phyloP scores from a whole-genome alignment of 768 basidiomycete species.

The Tremella yokohamensis region DNA sequence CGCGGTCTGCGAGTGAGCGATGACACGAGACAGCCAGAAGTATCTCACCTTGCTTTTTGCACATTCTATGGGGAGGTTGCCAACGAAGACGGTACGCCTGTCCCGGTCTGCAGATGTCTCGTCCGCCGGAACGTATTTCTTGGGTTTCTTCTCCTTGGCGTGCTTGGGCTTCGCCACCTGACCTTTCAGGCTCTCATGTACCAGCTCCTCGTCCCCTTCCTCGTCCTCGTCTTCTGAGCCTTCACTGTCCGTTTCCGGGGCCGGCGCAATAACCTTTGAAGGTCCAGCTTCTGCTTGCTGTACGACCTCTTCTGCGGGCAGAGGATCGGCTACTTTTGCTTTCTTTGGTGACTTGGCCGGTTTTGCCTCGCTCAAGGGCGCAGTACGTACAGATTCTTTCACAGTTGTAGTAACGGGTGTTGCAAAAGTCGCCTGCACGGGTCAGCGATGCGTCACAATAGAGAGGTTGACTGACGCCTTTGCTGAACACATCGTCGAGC shows the following conservation, averaged over 20 bases:
- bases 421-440: not conserved
- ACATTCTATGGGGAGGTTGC: constrained; percentile 75
- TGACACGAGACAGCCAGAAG: not conserved
- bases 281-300: constrained; percentile 11
- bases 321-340: constrained; percentile 15
- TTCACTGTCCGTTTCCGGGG: constrained; percentile 12
- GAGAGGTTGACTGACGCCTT: constrained; percentile 55
- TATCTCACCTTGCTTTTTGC: constrained; percentile 69
- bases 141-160: constrained; percentile 28
- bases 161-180: constrained; percentile 27
- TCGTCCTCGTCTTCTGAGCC: constrained; percentile 21
- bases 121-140: constrained; percentile 61
- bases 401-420: not conserved
- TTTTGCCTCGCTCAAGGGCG: not conserved
- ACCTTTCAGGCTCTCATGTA: constrained; percentile 64
- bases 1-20: constrained; percentile 56
- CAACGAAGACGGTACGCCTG: constrained; percentile 82
- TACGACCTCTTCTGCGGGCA: constrained; percentile 10
- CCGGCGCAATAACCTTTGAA: not conserved
- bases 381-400: not conserved
- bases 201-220: constrained; percentile 48
- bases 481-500: constrained; percentile 63
- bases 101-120: constrained; percentile 74
- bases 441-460: not conserved
- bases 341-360: constrained; percentile 33